A percentile compares a stretch with the other conserved stretches of the same genome.
Evolutionary conservation across 2,329 filamentous ascomycete genomes (phyloP).

Genomic region (Dryadomyces sulphureus): DNA sequence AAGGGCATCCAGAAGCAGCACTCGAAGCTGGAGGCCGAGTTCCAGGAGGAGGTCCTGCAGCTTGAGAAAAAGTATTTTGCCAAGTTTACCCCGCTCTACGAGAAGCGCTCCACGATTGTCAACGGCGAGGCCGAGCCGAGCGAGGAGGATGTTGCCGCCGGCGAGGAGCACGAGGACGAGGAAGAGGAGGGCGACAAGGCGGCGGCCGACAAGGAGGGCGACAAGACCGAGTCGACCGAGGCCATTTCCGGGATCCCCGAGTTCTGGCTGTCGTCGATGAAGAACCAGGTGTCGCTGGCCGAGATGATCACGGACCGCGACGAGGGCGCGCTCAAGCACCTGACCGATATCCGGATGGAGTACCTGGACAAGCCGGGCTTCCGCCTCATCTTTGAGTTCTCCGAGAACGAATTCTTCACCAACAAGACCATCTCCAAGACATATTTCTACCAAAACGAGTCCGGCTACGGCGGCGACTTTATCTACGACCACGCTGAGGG

Average conservation of each 20-base stretch:
- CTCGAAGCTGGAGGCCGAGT: constrained; percentile 93
- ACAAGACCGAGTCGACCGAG: constrained; percentile 35
- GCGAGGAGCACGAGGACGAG: constrained; percentile 65
- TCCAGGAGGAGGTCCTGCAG: constrained; percentile 95
- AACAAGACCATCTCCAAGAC: constrained; percentile 98
- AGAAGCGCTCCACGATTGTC: constrained; percentile 86
- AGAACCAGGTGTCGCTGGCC: constrained; percentile 92
- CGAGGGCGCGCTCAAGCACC: constrained; percentile 78
- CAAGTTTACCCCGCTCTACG: constrained; percentile 94
- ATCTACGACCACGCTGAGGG: constrained; percentile 99
- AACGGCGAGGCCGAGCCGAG: constrained; percentile 79
- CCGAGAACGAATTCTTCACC: constrained; percentile 88
- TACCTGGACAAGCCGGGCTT: constrained; percentile 97
- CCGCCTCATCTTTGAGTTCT: constrained; percentile 94
- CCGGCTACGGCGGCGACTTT: constrained; percentile 95
- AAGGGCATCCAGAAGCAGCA: constrained; percentile 99
- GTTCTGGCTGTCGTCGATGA: constrained; percentile 99
- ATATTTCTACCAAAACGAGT: constrained; percentile 98
- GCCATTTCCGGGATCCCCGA: constrained; percentile 76
- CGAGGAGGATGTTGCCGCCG: constrained; percentile 72
- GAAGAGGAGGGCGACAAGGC: constrained; percentile 42
- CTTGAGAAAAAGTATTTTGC: constrained; percentile 99
- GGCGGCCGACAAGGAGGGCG: constrained; percentile 34
- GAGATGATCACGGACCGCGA: constrained; percentile 99
- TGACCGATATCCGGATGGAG: constrained; percentile 95